These are phyloP conservation scores for Gossypium gossypioides DNA, from an alignment of 441 rosid genomes.

Conservation along the genomic window DNA sequence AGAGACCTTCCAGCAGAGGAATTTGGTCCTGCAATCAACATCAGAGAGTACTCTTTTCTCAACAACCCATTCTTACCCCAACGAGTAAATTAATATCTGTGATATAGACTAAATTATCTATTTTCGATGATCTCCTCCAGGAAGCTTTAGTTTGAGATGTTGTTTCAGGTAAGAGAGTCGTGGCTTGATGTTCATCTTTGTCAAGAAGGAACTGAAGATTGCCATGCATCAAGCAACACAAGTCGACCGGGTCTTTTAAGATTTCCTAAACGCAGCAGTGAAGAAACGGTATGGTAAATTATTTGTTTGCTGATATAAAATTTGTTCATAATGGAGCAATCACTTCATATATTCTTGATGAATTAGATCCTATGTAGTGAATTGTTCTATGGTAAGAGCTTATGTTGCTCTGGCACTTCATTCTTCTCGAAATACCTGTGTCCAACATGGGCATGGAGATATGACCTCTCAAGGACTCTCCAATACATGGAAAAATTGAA, in stretches of 20 bases:
- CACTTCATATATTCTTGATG: not conserved
- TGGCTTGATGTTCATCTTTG: constrained; percentile 89
- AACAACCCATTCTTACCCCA: constrained; percentile 68
- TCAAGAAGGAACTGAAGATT: constrained; percentile 56
- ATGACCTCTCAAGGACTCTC: not conserved
- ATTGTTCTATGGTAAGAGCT: not conserved
- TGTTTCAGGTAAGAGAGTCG: constrained; percentile 74
- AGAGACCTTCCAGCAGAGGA: constrained; percentile 61
- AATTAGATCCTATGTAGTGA: not conserved
- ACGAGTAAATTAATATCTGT: constrained; percentile 36
- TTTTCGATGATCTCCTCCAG: not conserved
- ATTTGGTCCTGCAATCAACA: constrained; percentile 69
- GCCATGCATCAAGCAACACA: constrained; percentile 42
- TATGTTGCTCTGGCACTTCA: not conserved
- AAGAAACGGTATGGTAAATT: constrained; percentile 55
- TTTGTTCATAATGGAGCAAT: not conserved
- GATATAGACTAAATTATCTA: not conserved
- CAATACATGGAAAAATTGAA: not conserved
- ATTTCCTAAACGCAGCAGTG: constrained; percentile 73
- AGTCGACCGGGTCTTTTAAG: constrained; percentile 41
- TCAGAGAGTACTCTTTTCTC: constrained; percentile 83
- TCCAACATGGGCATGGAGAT: not conserved
- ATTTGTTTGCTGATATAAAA: constrained; percentile 3
- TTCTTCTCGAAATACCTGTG: not conserved
- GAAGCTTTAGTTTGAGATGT: constrained; percentile 13